A percentile compares a stretch with the other conserved stretches of the same genome.
Conservation (phyloP, 345 rosid species). For the Iberis pinnata region DNA sequence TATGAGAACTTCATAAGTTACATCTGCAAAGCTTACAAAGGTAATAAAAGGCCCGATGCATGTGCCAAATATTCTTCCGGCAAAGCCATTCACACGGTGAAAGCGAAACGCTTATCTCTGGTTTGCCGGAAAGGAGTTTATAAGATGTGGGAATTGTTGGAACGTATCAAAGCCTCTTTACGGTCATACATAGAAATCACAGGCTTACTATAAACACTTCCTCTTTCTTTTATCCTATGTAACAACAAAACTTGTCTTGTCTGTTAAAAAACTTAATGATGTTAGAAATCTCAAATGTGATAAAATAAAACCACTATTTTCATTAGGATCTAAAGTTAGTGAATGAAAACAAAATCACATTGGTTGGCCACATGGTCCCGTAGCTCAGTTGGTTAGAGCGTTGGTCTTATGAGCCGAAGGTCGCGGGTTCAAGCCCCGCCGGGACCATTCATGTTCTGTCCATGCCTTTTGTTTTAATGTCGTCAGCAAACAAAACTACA, state of each 20-base stretch:
- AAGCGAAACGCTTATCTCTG: slow-evolving; percentile 22
- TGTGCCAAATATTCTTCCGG: slow-evolving; percentile 38
- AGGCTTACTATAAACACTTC: slow-evolving; percentile 15
- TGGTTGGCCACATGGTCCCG: no score
- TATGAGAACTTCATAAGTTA: slow-evolving; percentile 68
- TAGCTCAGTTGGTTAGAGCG: slow-evolving; percentile 99
- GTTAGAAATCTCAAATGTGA: no score
- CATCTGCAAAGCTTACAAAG: slow-evolving; percentile 71
- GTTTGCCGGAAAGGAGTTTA: slow-evolving; percentile 41
- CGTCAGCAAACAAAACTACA: no score
- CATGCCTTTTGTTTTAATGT: background rate
- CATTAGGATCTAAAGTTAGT: no score
- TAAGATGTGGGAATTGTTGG: slow-evolving; percentile 12
- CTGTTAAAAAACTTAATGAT: no score
- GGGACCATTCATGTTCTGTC: no score
- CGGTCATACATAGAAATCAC: background rate
- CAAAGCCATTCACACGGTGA: slow-evolving; percentile 14
- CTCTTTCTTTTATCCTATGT: background rate
- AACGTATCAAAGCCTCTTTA: slow-evolving; percentile 16
- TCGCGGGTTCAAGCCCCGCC: slow-evolving; percentile 95
- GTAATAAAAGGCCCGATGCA: slow-evolving; percentile 39
- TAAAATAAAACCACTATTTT: no score
- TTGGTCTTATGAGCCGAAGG: slow-evolving; percentile 99
- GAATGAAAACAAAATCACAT: no score
- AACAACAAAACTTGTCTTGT: no score